Percentiles rank a stretch among this genome's conserved stretches.
phyloP scores from a whole-genome alignment of 1,139 yeast species.

The Hansenula sp. region DNA sequence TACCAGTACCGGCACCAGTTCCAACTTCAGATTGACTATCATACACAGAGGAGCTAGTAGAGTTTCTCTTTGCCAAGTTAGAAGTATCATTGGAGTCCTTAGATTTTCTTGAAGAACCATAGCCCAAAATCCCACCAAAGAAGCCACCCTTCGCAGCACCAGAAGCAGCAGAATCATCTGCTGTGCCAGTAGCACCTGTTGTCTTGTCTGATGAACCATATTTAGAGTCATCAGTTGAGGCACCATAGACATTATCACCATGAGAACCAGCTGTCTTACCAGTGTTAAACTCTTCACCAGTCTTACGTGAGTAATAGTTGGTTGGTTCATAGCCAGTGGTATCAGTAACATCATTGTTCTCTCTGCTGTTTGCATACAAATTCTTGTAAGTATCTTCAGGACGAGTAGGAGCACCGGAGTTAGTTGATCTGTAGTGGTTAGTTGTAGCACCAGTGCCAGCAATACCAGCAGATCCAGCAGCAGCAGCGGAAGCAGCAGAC shows the following conservation, averaged over 20 bases:
- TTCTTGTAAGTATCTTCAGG: slow-evolving; percentile 16
- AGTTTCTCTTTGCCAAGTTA: not conserved
- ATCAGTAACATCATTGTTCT: slow-evolving; percentile 12
- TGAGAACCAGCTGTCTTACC: not conserved
- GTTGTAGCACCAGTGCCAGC: slow-evolving; percentile 4
- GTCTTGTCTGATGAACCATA: not conserved
- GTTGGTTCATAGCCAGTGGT: slow-evolving; percentile 19
- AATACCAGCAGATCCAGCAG: slow-evolving; percentile 3
- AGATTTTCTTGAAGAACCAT: not conserved
- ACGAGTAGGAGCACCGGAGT: slow-evolving; percentile 13
- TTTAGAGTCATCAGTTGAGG: not conserved
- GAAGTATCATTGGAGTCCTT: not conserved
- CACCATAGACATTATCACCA: slow-evolving; percentile 1
- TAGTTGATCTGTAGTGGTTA: slow-evolving; percentile 7
- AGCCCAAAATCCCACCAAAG: not conserved
- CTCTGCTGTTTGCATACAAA: slow-evolving; percentile 5
- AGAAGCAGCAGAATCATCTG: not conserved
- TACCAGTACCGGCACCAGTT: not conserved
- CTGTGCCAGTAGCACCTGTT: not conserved
- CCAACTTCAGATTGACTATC: not conserved
- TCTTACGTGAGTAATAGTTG: slow-evolving; percentile 11
- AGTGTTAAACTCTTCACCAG: slow-evolving; percentile 6
- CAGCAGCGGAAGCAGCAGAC: slow-evolving; percentile 11
- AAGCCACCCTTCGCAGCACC: not conserved
- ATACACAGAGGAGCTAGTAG: slow-evolving; percentile 1